Conservation (phyloP, 2,329 filamentous ascomycete genomes). For the Ciborinia camelliae region DNA sequence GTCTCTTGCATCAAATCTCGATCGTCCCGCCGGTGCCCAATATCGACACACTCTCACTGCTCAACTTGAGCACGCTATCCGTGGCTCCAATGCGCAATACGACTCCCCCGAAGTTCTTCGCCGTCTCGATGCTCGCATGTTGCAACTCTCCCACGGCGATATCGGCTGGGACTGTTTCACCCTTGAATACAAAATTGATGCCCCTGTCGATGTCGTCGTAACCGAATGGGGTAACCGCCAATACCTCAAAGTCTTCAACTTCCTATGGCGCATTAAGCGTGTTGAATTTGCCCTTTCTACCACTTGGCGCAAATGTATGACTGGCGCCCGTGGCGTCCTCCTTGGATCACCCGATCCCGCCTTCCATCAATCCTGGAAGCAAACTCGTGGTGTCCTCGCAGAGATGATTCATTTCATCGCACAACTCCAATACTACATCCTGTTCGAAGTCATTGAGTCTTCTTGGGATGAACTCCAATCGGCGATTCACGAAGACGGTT, state of each 20-base stretch:
- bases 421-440: constrained; percentile 96
- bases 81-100: constrained; percentile 94
- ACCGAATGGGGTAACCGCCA: constrained; percentile 94
- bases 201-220: constrained; percentile 93
- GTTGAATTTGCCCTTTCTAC: constrained; percentile 91
- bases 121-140: constrained; percentile 93
- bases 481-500: constrained; percentile 77
- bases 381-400: constrained; percentile 79
- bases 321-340: constrained; percentile 86
- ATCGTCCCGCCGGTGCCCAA: constrained; percentile 92
- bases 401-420: constrained; percentile 99
- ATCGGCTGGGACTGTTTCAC: constrained; percentile 99
- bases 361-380: constrained; percentile 81
- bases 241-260: constrained; percentile 99
- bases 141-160: constrained; percentile 92
- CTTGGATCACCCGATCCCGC: constrained; percentile 63
- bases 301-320: constrained; percentile 95
- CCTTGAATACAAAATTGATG: constrained; percentile 96
- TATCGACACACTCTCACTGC: constrained; percentile 95
- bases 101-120: constrained; percentile 89
- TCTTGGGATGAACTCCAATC: constrained; percentile 89
- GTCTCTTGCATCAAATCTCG: constrained; percentile 85
- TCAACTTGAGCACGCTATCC: constrained; percentile 96
- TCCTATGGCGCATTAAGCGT: constrained; percentile 95
- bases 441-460: constrained; percentile 97